Evolutionary conservation across 129 eudicot species (phyloP), one percentile per base, ranked within the genome.

Genomic region (Flaveria sonorensis): DNA sequence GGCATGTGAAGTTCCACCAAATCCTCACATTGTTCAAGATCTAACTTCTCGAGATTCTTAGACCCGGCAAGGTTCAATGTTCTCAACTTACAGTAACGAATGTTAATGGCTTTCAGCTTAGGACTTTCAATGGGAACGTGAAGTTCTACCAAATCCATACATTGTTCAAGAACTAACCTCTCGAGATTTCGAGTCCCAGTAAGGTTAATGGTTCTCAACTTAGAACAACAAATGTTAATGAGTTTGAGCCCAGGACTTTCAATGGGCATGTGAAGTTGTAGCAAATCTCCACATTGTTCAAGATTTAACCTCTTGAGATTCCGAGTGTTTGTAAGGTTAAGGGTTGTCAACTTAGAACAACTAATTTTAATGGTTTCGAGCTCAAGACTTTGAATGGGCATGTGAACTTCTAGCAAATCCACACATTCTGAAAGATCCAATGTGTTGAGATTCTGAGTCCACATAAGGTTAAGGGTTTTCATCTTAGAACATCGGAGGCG

Each of bases 91-190:
- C 8, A 53, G 7, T 1, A 0, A 3, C 3, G 0, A 2, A 48
- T 6, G 7, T 9, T 0, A 0, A 70, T 0, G 45, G 20, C 13
- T 46, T 13, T 14, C 24, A 70, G 62, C 2, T 70, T 16, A 15
- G n/a, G 75, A 70, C n/a, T 23, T 12, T 1, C 10, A 26, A 15
- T 0, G 24, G 75, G 75, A 14, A 47, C 0, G 62, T 7, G 24
- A 28, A 71, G 76, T 28, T 71, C 64, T 51, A 28, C 46, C 64
- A 71, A 51, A n/a, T 51, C 76, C 13, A 0, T n/a, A 71, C 64
- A 71, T 52, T 2, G 9, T n/a, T 15, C 3, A 51, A 51, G 64
- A 52, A 0, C 2, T 8, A 52, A 72, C 23, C 0, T n/a, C 64
- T 72, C 65, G 8, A 72, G 46, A 72, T 72, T 72, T 10, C 30